Conservation (phyloP, 2,329 filamentous ascomycete genomes). For the Ophiostoma ulmi region DNA sequence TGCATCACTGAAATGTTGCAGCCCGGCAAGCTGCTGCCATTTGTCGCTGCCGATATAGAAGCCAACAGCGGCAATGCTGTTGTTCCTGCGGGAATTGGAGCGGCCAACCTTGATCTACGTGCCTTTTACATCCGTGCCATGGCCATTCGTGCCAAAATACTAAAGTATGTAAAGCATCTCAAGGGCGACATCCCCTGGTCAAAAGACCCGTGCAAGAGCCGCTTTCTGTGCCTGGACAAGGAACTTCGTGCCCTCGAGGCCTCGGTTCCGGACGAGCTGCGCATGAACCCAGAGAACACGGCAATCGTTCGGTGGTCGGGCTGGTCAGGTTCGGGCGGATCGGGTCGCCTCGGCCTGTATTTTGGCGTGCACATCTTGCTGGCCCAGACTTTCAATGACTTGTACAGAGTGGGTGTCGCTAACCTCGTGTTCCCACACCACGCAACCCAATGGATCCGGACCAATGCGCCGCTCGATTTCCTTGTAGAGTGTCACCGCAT, state of each 20-base stretch:
- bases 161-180: slow-evolving; percentile 25
- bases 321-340: neutral
- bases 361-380: slow-evolving; percentile 24
- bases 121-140: slow-evolving; percentile 23
- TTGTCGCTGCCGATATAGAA: slow-evolving; percentile 7
- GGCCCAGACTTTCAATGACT: slow-evolving; percentile 23
- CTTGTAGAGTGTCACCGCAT: slow-evolving; percentile 20
- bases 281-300: slow-evolving; percentile 19
- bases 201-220: slow-evolving; percentile 13
- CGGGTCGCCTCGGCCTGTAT: slow-evolving; percentile 18
- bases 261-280: slow-evolving; percentile 13
- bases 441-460: slow-evolving; percentile 24
- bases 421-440: slow-evolving; percentile 25
- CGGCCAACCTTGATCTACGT: slow-evolving; percentile 20
- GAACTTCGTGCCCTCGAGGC: slow-evolving; percentile 20
- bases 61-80: neutral
- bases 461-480: slow-evolving; percentile 20
- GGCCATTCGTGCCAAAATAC: slow-evolving; percentile 19
- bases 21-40: slow-evolving; percentile 20
- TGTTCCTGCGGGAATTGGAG: neutral
- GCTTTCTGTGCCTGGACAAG: slow-evolving; percentile 17
- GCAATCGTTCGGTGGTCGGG: slow-evolving; percentile 20
- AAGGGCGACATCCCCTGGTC: slow-evolving; percentile 24
- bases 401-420: slow-evolving; percentile 24
- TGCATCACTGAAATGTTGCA: slow-evolving; percentile 21